A percentile compares a stretch with the other conserved stretches of the same genome.
These are phyloP conservation scores for Brassica napus DNA, from an alignment of 345 rosid genomes.

Conservation along the genomic window DNA sequence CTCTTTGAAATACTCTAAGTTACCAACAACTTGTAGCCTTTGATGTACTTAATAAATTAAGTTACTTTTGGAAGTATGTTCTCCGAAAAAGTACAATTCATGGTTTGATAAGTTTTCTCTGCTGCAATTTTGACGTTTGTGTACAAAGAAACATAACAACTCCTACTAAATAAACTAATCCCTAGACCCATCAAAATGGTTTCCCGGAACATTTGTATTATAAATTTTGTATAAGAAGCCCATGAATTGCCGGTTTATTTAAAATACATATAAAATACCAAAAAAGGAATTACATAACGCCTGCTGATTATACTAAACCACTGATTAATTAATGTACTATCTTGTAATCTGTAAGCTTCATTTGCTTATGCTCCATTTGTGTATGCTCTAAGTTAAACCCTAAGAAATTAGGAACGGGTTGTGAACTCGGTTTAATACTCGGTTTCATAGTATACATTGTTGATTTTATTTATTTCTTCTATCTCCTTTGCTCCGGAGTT, in stretches of 20 bases:
- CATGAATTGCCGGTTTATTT: neutral
- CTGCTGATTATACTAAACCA: slow-evolving; percentile 3
- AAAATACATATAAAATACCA: neutral
- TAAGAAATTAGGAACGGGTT: neutral
- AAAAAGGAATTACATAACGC: neutral
- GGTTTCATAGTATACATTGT: slow-evolving; percentile 70
- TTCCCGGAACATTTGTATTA: neutral
- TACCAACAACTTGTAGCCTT: too few species aligned
- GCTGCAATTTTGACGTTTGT: too few species aligned
- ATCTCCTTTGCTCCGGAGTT: slow-evolving; percentile 18
- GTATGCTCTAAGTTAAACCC: slow-evolving; percentile 24
- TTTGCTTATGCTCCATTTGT: neutral
- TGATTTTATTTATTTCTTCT: slow-evolving; percentile 65
- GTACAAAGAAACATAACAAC: too few species aligned
- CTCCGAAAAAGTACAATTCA: too few species aligned
- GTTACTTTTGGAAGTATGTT: too few species aligned
- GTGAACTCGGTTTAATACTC: slow-evolving; percentile 66
- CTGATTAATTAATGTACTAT: slow-evolving; percentile 6
- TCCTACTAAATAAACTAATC: too few species aligned
- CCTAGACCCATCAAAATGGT: neutral
- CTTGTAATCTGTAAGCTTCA: neutral
- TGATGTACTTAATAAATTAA: too few species aligned
- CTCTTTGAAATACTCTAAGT: too few species aligned
- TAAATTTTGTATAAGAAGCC: neutral
- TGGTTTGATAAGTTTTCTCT: too few species aligned